Evolutionary conservation across 345 rosid species (phyloP).

Genomic region (Aurinia saxatilis): DNA sequence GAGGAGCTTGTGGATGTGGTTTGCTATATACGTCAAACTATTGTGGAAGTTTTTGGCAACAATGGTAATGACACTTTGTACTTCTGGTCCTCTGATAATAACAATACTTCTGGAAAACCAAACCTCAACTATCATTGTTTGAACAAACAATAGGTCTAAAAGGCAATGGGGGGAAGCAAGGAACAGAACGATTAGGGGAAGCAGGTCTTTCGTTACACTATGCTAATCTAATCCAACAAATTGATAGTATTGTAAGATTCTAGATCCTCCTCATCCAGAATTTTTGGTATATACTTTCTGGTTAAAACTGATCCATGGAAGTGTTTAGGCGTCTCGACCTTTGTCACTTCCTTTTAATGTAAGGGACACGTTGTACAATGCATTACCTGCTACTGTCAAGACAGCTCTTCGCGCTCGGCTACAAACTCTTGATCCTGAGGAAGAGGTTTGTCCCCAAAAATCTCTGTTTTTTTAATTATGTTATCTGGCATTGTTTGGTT

Average conservation of each 20-base stretch:
- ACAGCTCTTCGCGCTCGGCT: slow-evolving; percentile 50
- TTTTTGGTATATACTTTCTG: background rate
- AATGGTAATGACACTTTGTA: slow-evolving; percentile 32
- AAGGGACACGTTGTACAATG: slow-evolving; percentile 62
- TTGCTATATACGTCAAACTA: slow-evolving; percentile 52
- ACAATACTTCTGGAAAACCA: background rate
- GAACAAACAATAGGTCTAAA: slow-evolving; percentile 16
- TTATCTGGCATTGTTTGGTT: background rate
- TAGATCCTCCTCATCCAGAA: too few species aligned
- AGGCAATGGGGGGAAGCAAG: slow-evolving; percentile 19
- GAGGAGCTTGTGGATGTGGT: slow-evolving; percentile 68
- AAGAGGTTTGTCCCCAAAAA: slow-evolving; percentile 45
- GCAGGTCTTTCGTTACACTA: slow-evolving; percentile 92
- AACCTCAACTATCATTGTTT: slow-evolving; percentile 10
- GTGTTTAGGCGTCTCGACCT: slow-evolving; percentile 68
- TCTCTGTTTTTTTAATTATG: background rate
- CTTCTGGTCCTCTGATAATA: background rate
- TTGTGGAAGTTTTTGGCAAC: slow-evolving; percentile 65
- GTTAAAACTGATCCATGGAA: slow-evolving; percentile 8
- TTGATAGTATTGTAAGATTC: slow-evolving; percentile 70
- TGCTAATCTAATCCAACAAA: slow-evolving; percentile 80
- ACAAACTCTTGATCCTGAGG: slow-evolving; percentile 41
- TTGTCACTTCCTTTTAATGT: slow-evolving; percentile 55
- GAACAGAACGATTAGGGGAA: slow-evolving; percentile 52
- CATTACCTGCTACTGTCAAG: slow-evolving; percentile 59